Conservation (phyloP, 2,329 filamentous ascomycete genomes). For the Blastomyces percursus region DNA sequence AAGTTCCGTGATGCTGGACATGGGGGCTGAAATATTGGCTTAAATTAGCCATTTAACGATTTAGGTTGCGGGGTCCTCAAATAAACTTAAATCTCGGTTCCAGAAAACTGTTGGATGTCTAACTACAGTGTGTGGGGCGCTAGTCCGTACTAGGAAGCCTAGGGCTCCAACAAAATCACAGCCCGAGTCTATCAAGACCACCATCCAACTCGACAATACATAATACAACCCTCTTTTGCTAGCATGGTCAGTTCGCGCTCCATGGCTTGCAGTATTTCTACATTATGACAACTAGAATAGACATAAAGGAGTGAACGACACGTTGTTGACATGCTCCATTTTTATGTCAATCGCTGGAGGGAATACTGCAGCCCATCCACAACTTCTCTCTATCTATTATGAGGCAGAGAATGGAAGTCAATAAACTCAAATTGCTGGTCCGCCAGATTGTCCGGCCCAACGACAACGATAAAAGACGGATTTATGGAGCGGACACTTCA, state of each 20-base stretch:
- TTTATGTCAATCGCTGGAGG: neutral
- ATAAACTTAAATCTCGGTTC: neutral
- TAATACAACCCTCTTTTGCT: neutral
- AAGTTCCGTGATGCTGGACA: neutral
- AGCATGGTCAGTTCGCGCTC: neutral
- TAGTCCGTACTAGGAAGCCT: too few relatives aligned
- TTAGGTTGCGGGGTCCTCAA: neutral
- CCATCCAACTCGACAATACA: neutral
- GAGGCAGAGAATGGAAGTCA: neutral
- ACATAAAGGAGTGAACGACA: neutral
- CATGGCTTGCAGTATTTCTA: neutral
- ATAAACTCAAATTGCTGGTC: neutral
- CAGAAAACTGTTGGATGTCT: too few relatives aligned
- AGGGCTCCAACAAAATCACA: too few relatives aligned
- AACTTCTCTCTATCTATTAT: neutral
- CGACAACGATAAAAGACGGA: too few relatives aligned
- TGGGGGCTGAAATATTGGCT: neutral
- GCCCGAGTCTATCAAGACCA: neutral
- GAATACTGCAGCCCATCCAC: too few relatives aligned
- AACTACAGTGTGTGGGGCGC: too few relatives aligned
- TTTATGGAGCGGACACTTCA: too few relatives aligned
- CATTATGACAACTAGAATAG: neutral
- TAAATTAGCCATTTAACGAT: neutral
- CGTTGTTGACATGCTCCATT: neutral
- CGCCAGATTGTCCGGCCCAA: neutral